Base-by-base conservation (phyloP, 1,284 basidiomycete genomes). In the Phaffia rhodozyma region DNA sequence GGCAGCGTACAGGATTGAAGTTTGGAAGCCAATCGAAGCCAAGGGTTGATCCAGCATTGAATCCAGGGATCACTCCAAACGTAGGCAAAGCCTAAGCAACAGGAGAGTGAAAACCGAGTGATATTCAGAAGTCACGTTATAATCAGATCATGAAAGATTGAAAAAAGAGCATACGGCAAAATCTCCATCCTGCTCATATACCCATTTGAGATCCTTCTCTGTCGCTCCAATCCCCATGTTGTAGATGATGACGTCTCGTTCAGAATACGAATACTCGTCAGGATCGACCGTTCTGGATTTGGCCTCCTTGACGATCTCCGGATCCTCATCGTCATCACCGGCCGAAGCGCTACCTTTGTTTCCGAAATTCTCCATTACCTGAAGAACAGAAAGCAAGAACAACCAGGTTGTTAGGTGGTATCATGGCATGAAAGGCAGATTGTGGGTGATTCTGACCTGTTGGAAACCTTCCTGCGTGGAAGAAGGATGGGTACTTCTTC, bases 171-270 rank as follows among this genome's bases (percentile, higher is more conserved):
- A 66, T 53, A 71, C 70, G 51, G 67, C 60, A 77, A 99, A 99
- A 32, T 86, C 81, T 60, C 93, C 89, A 72, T 89, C 82, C 63
- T 86, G 85, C 78, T 98, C 96, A 72, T 85, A 99, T 3, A 86
- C 85, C 85, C 91, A 93, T 69, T 91, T 83, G 29, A 97, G 82
- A 68, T 99, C 91, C 72, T 87, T 84, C 75, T 87, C 91, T 5
- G 86, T 93, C 23, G 93, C 94, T n/a, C 94, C 96, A 56, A 98
- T 78, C 60, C 94, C 92, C 43, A 98, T 80, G 77, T 97, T 97
- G 80, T 98, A 99, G 23, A 98, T 80, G 69, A 97, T 89, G 51
- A 97, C 83, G 72, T 98, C 94, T 48, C 89, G 83, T 77, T 96
- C 91, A 13, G 84, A 84, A 77, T 88, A 99, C 32, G 75, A 79